Evolutionary conservation across 208 protist species (phyloP).

Genomic region (Porcisia hertigi): DNA sequence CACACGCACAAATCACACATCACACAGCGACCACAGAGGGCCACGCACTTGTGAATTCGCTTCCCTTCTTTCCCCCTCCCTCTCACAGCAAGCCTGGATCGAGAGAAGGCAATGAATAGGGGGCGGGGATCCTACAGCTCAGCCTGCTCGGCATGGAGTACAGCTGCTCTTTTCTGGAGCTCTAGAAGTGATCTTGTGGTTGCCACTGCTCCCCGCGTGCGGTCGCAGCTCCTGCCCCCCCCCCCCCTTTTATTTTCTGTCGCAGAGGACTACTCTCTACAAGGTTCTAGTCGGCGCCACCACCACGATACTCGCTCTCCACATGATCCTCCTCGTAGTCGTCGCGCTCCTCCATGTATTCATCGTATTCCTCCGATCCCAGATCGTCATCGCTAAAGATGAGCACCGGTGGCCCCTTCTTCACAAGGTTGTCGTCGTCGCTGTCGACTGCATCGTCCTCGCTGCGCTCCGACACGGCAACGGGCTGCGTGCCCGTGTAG

Average conservation of each 20-base stretch:
- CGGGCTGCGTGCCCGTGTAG: conserved; percentile 45
- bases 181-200: neutral
- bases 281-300: neutral
- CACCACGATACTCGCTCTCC: neutral
- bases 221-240: neutral
- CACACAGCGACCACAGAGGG: neutral
- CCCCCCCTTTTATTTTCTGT: neutral
- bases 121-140: neutral
- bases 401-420: conserved; percentile 39
- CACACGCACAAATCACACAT: too few species aligned
- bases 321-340: conserved; percentile 20
- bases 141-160: neutral
- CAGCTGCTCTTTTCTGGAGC: neutral
- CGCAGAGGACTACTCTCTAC: neutral
- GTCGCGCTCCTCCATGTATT: conserved; percentile 30
- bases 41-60: neutral
- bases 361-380: conserved; percentile 16
- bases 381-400: conserved; percentile 42
- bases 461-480: conserved; percentile 43
- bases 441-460: conserved; percentile 24
- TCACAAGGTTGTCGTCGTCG: conserved; percentile 37
- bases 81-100: neutral
- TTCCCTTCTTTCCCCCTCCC: neutral
- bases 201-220: conserved; percentile 10
- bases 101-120: neutral